Conservation (phyloP, 208 protist genomes). For the Trichomonas vaginalis region DNA sequence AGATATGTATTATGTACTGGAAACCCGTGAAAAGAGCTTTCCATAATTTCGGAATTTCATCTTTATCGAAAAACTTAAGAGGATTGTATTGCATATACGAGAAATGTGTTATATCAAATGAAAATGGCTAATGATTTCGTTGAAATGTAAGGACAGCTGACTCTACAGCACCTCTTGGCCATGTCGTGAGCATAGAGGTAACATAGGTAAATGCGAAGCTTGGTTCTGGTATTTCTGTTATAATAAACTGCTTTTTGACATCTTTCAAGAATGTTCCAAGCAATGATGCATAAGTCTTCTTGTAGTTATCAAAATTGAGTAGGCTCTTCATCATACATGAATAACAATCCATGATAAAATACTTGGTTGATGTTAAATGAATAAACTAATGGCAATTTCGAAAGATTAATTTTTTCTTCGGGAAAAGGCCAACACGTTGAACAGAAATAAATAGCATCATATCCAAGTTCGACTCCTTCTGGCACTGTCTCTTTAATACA, state of each 20-base stretch:
- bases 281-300: neutral
- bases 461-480: neutral
- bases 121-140: neutral
- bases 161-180: neutral
- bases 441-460: neutral
- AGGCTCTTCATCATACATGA: neutral
- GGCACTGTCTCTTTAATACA: neutral
- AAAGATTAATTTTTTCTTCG: neutral
- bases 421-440: neutral
- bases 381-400: neutral
- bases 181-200: neutral
- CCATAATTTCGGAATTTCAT: neutral
- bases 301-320: neutral
- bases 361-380: neutral
- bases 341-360: neutral
- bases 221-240: neutral
- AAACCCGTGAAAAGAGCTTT: neutral
- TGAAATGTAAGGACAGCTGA: neutral
- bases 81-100: neutral
- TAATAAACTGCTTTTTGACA: neutral
- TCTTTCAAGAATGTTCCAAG: neutral
- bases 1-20: neutral
- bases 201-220: neutral
- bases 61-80: neutral
- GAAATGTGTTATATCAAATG: neutral